Evolutionary conservation across 1,284 basidiomycete species (phyloP).

Genomic region (Vanrija pseudolonga): DNA sequence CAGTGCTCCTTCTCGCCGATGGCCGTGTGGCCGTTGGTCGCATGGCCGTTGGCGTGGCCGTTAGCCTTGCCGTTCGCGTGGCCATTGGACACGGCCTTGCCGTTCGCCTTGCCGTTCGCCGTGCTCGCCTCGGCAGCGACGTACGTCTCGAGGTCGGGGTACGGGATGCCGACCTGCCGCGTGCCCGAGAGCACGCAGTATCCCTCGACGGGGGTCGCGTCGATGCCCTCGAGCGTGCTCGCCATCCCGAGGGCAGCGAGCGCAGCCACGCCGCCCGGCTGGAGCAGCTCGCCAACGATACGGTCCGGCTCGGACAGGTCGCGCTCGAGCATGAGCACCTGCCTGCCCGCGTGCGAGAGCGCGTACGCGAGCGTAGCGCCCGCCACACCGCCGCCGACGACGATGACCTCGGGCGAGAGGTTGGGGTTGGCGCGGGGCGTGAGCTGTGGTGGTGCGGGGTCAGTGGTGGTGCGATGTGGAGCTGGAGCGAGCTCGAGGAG

Average conservation of each 20-base stretch:
- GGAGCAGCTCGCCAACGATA: constrained; percentile 94
- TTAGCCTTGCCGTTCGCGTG: constrained; percentile 7
- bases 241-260: constrained; percentile 70
- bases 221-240: constrained; percentile 74
- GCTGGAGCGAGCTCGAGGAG: neutral
- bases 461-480: neutral
- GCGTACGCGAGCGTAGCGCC: constrained; percentile 64
- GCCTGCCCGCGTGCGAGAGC: constrained; percentile 46
- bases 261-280: constrained; percentile 84
- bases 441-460: neutral
- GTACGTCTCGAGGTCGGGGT: constrained; percentile 60
- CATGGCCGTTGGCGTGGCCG: constrained; percentile 8
- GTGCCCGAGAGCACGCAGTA: constrained; percentile 73
- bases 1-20: constrained; percentile 12
- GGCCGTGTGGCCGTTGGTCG: neutral
- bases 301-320: constrained; percentile 89
- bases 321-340: constrained; percentile 78
- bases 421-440: constrained; percentile 10
- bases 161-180: constrained; percentile 66
- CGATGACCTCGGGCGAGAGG: constrained; percentile 54
- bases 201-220: constrained; percentile 77
- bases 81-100: too few relatives aligned
- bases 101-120: constrained; percentile 1
- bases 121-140: neutral
- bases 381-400: constrained; percentile 86